Percentiles rank a stretch among this genome's conserved stretches.
Evolutionary conservation across 164 flowering plant genomes (phyloP).

Genomic region (Vitis rupestris): DNA sequence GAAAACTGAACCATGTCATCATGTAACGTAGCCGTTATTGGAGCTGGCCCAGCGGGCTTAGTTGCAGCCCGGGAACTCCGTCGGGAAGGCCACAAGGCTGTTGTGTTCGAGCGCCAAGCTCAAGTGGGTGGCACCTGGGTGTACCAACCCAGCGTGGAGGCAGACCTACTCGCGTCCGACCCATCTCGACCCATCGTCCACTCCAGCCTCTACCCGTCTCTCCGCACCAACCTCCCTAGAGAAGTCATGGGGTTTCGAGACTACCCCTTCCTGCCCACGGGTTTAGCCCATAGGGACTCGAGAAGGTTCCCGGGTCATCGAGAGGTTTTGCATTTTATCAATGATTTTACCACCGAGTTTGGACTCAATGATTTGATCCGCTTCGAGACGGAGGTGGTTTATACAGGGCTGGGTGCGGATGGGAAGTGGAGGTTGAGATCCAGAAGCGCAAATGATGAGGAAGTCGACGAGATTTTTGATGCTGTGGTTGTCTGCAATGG

Average conservation of each 20-base stretch:
- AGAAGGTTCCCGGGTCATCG: conserved; percentile 52
- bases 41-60: conserved; percentile 60
- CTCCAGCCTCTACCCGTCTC: conserved; percentile 56
- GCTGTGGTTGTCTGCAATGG: conserved; percentile 61
- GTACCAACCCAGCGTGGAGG: conserved; percentile 38
- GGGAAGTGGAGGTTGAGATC: conserved; percentile 19
- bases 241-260: conserved; percentile 62
- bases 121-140: conserved; percentile 67
- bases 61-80: conserved; percentile 58
- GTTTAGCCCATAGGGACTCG: too few relatives aligned
- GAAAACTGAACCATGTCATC: conserved; percentile 9
- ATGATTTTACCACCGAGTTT: conserved; percentile 39
- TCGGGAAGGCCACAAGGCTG: conserved; percentile 57
- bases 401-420: conserved; percentile 25
- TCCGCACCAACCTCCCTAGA: conserved; percentile 70
- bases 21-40: conserved; percentile 57
- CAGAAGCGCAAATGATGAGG: background rate
- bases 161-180: conserved; percentile 53
- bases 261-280: conserved; percentile 27
- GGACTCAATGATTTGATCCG: conserved; percentile 29
- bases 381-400: conserved; percentile 37
- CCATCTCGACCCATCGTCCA: conserved; percentile 46
- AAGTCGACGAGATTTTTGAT: conserved; percentile 20
- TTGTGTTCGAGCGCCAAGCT: conserved; percentile 46
- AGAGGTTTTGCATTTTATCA: conserved; percentile 53